These are phyloP conservation scores for Thalassiosira pacifica DNA, from an alignment of 352 stramenopile species.

Conservation along the genomic window DNA sequence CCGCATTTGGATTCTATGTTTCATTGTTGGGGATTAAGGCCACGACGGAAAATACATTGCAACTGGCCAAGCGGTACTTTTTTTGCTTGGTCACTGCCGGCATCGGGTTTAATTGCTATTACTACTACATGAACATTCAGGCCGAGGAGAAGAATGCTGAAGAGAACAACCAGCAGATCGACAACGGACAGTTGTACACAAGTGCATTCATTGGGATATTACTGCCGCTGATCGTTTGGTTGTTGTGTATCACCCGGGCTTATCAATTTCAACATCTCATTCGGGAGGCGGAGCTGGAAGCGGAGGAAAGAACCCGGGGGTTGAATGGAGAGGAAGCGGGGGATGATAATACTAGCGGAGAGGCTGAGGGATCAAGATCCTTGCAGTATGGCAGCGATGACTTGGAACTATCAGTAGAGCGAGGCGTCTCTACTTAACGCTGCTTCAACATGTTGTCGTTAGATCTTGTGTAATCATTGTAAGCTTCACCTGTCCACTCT, in stretches of 20 bases:
- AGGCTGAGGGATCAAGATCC: not conserved
- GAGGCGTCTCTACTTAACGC: slow-evolving; percentile 19
- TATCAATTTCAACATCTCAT: slow-evolving; percentile 81
- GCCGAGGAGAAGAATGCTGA: slow-evolving; percentile 57
- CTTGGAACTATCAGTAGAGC: slow-evolving; percentile 40
- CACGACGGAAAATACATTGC: slow-evolving; percentile 74
- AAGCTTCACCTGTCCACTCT: slow-evolving; percentile 26
- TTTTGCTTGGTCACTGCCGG: slow-evolving; percentile 65
- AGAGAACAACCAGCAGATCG: slow-evolving; percentile 41
- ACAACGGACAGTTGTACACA: slow-evolving; percentile 37
- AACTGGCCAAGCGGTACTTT: slow-evolving; percentile 72
- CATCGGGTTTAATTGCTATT: slow-evolving; percentile 72
- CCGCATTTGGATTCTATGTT: slow-evolving; percentile 77
- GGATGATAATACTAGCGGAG: not conserved
- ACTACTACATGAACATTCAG: slow-evolving; percentile 71
- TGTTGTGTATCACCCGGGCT: slow-evolving; percentile 75
- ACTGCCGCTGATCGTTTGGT: slow-evolving; percentile 78
- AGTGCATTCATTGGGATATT: slow-evolving; percentile 71
- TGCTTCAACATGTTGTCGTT: too few species aligned
- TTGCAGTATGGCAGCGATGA: slow-evolving; percentile 55
- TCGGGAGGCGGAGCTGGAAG: slow-evolving; percentile 72
- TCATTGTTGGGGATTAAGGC: slow-evolving; percentile 73
- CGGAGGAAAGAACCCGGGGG: slow-evolving; percentile 47
- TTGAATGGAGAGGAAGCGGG: slow-evolving; percentile 19
- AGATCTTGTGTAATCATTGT: too few species aligned